These are phyloP conservation scores for Calocera viscosa DNA, from an alignment of 768 basidiomycete species.

Conservation along the genomic window DNA sequence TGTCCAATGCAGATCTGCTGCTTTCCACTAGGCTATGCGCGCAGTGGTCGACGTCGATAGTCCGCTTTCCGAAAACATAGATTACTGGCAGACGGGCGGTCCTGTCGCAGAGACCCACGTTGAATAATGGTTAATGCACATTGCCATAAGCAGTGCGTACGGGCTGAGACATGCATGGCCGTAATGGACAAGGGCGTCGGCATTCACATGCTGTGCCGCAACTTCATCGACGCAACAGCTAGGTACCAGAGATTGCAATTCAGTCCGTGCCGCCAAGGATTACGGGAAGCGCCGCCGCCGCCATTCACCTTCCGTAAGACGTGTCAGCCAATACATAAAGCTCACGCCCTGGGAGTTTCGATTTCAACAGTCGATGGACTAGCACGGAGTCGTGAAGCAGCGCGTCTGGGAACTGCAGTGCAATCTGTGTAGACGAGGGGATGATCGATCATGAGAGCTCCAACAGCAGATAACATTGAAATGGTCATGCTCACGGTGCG, in stretches of 20 bases:
- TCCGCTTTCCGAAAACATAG: conserved; percentile 75
- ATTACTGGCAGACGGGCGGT: conserved; percentile 78
- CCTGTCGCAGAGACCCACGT: conserved; percentile 31
- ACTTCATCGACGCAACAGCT: conserved; percentile 97
- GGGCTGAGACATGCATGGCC: conserved; percentile 92
- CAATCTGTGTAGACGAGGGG: conserved; percentile 39
- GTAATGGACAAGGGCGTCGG: conserved; percentile 85
- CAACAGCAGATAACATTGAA: background rate
- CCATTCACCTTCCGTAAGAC: conserved; percentile 76
- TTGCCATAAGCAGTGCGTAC: conserved; percentile 34
- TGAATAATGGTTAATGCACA: background rate
- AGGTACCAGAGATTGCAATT: conserved; percentile 15
- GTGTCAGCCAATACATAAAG: conserved; percentile 93
- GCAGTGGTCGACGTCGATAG: conserved; percentile 38
- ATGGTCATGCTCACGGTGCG: background rate
- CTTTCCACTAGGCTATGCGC: conserved; percentile 18
- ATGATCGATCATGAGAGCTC: conserved; percentile 5
- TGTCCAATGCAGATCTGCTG: conserved; percentile 4
- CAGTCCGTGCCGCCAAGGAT: background rate
- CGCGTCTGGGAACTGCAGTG: conserved; percentile 93
- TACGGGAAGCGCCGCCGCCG: background rate
- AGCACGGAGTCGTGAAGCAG: conserved; percentile 75
- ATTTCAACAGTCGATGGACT: conserved; percentile 58
- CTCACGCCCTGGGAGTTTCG: conserved; percentile 38
- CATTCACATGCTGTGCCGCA: conserved; percentile 84